Evolutionary conservation across 768 basidiomycete species (phyloP).

Genomic region (Leccinellum luteum): DNA sequence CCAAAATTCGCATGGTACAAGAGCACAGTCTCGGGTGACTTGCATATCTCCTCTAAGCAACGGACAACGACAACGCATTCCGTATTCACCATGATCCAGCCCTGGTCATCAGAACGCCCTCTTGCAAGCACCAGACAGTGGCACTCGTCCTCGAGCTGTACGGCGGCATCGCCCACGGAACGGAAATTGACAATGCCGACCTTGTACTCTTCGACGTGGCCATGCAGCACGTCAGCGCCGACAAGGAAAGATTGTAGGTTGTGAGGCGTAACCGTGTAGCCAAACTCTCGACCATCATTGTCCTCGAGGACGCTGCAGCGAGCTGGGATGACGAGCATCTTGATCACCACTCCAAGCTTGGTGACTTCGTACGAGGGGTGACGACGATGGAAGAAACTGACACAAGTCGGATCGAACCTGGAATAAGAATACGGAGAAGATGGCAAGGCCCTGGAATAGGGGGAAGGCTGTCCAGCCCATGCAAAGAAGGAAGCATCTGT

Average conservation of each 20-base stretch:
- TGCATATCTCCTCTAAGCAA: constrained; percentile 6
- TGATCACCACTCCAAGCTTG: constrained; percentile 13
- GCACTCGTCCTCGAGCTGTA: constrained; percentile 2
- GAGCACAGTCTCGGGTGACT: constrained; percentile 2
- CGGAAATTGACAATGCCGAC: constrained; percentile 12
- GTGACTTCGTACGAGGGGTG: constrained; percentile 14
- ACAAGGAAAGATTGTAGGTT: constrained; percentile 7
- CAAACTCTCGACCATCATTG: constrained; percentile 6
- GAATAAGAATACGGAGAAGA: constrained; percentile 10
- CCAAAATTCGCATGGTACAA: constrained; percentile 3
- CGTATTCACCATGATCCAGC: constrained; percentile 16
- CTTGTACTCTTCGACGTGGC: constrained; percentile 3
- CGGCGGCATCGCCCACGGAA: not conserved
- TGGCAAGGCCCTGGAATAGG: constrained; percentile 11
- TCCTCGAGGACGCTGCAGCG: constrained; percentile 13
- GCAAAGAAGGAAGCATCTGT: constrained; percentile 11
- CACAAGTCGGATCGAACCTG: constrained; percentile 1
- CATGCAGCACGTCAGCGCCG: constrained; percentile 1
- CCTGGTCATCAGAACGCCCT: constrained; percentile 5
- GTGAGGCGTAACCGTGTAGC: constrained; percentile 7
- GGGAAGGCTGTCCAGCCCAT: constrained; percentile 12
- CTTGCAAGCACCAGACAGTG: constrained; percentile 11
- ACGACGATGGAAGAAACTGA: not conserved
- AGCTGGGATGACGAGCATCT: constrained; percentile 9
- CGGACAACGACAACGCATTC: constrained; percentile 14